A percentile compares a stretch with the other conserved stretches of the same genome.
phyloP scores from a whole-genome alignment of 2,329 filamentous ascomycete genomes.

The Colletotrichum karsti region DNA sequence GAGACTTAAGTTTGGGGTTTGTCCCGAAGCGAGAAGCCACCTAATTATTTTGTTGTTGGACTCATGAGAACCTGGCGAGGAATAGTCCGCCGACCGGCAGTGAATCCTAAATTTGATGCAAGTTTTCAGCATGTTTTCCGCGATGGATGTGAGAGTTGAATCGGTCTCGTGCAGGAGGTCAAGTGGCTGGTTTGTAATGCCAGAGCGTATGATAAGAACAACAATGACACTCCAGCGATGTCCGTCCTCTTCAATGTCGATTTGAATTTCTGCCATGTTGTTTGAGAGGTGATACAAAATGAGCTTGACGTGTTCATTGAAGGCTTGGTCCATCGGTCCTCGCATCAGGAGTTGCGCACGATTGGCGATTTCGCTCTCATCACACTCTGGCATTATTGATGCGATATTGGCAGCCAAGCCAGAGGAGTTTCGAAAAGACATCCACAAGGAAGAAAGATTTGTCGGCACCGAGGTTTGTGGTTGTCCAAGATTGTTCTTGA shows the following conservation, averaged over 20 bases:
- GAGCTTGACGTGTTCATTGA: background rate
- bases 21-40: background rate
- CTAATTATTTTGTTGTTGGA: background rate
- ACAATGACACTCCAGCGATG: fast-evolving
- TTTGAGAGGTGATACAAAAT: background rate
- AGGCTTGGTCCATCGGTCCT: background rate
- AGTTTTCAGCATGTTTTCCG: background rate
- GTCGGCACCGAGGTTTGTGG: fast-evolving
- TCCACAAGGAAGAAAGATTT: fast-evolving
- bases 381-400: background rate
- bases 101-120: background rate
- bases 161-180: background rate
- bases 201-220: fast-evolving
- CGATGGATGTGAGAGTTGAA: background rate
- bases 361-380: fast-evolving
- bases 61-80: background rate
- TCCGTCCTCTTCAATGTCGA: fast-evolving
- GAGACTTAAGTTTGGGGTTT: background rate
- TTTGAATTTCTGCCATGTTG: fast-evolving
- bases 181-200: background rate
- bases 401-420: fast-evolving
- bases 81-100: too few species aligned
- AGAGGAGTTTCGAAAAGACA: fast-evolving
- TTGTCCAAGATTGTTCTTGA: background rate
- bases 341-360: fast-evolving